These are phyloP conservation scores for Ogataea angusta DNA, from an alignment of 805 yeast species.

Conservation along the genomic window DNA sequence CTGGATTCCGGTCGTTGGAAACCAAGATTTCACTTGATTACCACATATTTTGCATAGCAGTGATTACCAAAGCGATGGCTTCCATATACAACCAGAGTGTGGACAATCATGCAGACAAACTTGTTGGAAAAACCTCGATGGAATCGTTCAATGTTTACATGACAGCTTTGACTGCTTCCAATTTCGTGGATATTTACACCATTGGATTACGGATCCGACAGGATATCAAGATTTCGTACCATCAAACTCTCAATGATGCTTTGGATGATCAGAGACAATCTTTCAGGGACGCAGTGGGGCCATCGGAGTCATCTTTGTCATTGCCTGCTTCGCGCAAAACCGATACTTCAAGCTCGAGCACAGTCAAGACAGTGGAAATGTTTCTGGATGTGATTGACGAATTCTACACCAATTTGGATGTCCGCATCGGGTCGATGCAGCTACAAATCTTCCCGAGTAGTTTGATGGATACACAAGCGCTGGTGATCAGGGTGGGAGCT, in stretches of 20 bases:
- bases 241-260: slow-evolving; percentile 65
- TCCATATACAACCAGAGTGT: slow-evolving; percentile 70
- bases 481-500: slow-evolving; percentile 57
- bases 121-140: slow-evolving; percentile 50
- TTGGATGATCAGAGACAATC: slow-evolving; percentile 1
- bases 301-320: not conserved
- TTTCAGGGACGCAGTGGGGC: not conserved
- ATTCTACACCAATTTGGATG: slow-evolving; percentile 66
- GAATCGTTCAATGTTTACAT: slow-evolving; percentile 57
- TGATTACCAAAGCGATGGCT: slow-evolving; percentile 44
- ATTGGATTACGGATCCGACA: slow-evolving; percentile 68
- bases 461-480: slow-evolving; percentile 70
- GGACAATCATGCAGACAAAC: slow-evolving; percentile 50
- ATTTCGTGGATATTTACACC: slow-evolving; percentile 70
- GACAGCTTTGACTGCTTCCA: slow-evolving; percentile 85
- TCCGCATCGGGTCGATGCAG: slow-evolving; percentile 52
- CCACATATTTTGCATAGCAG: slow-evolving; percentile 74
- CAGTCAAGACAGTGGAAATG: slow-evolving; percentile 5
- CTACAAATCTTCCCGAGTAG: slow-evolving; percentile 81
- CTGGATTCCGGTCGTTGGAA: slow-evolving; percentile 54
- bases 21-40: slow-evolving; percentile 74
- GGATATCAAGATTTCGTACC: slow-evolving; percentile 69
- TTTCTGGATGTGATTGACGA: slow-evolving; percentile 33
- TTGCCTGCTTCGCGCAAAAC: not conserved
- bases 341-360: not conserved